Base-by-base conservation (phyloP, 1,284 basidiomycete species). In the Hypsizygus ulmarius region DNA sequence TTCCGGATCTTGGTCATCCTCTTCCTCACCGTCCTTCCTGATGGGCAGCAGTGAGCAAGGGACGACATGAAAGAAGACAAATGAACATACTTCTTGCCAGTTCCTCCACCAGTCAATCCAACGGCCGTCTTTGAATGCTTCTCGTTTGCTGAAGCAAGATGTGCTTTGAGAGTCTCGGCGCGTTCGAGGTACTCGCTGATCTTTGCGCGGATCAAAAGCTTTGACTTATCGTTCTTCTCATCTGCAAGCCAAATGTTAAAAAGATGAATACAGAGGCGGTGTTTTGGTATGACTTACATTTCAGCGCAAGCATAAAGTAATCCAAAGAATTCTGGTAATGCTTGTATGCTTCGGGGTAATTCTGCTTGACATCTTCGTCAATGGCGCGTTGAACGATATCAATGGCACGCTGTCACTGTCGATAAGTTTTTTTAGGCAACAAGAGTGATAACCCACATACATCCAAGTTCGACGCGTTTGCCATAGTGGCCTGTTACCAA, bases 191-290 rank as follows among this genome's bases (percentile, higher is more conserved):
- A 99, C 64, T 99, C 95, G 44, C 78, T 83, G 59, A 97, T 87
- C 78, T 98, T 99, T 45, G 78, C 74, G 45, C 88, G 84, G 64
- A 99, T 97, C 58, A 98, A 73, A 40, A 79, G 68, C 66, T 94
- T 96, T 43, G 94, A 86, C 68, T 90, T 93, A 51, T 94, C 91
- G 66, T 98, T 98, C 81, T 93, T 96, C 75, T 97, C 94, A 67
- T 95, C 93, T 96, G 65, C 25, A 43, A 27, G 39, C 48, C 43
- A 9, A 35, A 33, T 32, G 34, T 29, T 29, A 47, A 19, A 30
- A 18, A 19, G 28, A 7, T 2, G 21, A 9, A 25, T 25, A 2
- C 42, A 5, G 12, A 28, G 36, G 2, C 6, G 33, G 16, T 9
- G 27, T 33, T 14, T 32, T 36, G n/a, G 12, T 39, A 10, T 35